Evolutionary conservation across 768 basidiomycete genomes (phyloP).

Genomic region (Xerocomellus amylosporus): DNA sequence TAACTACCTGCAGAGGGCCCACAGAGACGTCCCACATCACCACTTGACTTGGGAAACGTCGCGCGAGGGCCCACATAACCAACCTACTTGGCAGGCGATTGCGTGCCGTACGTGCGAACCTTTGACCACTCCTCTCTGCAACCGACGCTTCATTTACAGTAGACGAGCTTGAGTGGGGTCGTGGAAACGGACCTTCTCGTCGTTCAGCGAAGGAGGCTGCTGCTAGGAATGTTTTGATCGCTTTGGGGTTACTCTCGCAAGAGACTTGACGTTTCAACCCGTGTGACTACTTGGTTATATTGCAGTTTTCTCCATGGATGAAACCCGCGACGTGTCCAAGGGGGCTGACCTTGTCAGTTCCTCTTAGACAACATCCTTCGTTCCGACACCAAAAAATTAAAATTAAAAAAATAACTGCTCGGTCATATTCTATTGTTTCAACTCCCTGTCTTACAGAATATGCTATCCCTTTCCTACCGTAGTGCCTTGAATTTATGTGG

Average conservation of each 20-base stretch:
- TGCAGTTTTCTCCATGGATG: no score
- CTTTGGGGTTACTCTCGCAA: background rate
- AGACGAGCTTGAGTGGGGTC: constrained; percentile 20
- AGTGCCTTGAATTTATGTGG: background rate
- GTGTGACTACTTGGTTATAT: background rate
- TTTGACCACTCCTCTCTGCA: background rate
- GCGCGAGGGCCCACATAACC: constrained; percentile 17
- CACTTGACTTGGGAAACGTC: constrained; percentile 19
- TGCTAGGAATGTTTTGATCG: constrained; percentile 16
- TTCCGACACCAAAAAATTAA: no score
- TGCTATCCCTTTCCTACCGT: background rate
- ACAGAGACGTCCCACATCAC: constrained; percentile 13
- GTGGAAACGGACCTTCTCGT: constrained; percentile 16
- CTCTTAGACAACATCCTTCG: no score
- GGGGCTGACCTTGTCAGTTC: no score
- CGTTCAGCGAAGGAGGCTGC: constrained; percentile 25
- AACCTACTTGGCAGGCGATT: constrained; percentile 24
- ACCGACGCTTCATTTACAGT: constrained; percentile 13
- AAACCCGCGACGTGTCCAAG: no score
- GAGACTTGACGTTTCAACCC: background rate
- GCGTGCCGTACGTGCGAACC: constrained; percentile 17
- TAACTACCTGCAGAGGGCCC: constrained; percentile 19
- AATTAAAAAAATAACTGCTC: background rate
- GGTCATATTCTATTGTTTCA: background rate
- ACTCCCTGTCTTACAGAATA: background rate